Evolutionary conservation across 495 filamentous ascomycete genomes (phyloP).

Genomic region (Oidiodendron maius): DNA sequence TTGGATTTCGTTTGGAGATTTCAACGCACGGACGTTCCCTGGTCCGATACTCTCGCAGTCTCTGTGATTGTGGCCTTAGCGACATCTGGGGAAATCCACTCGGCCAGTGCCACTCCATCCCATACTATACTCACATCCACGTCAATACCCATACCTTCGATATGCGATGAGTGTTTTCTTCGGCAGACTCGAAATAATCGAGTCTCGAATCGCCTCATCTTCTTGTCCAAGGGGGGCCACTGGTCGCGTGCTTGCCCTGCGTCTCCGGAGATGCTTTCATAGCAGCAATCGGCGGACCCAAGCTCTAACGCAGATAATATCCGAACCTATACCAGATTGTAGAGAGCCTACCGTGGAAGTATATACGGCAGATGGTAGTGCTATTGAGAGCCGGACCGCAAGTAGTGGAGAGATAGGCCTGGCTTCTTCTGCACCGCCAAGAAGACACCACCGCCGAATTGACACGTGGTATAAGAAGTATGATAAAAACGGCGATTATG

Average conservation of each 20-base stretch:
- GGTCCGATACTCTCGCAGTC: too few relatives aligned
- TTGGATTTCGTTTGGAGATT: background rate
- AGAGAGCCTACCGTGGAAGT: background rate
- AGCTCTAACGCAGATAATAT: background rate
- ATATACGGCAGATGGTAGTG: too few relatives aligned
- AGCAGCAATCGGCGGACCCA: background rate
- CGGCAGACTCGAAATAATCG: conserved; percentile 18
- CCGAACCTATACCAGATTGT: background rate
- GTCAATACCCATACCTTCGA: conserved; percentile 2
- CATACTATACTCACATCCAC: background rate
- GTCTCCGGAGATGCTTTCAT: conserved; percentile 19
- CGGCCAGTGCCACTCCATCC: background rate
- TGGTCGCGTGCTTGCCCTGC: conserved; percentile 17
- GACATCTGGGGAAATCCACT: background rate
- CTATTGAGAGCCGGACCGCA: too few relatives aligned
- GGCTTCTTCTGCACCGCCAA: too few relatives aligned
- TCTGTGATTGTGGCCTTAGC: background rate
- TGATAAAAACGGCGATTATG: background rate
- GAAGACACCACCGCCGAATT: too few relatives aligned
- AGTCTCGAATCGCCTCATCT: conserved; percentile 20
- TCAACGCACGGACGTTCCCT: background rate
- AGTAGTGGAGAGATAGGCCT: too few relatives aligned
- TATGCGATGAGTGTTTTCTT: conserved; percentile 18
- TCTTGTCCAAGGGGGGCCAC: conserved; percentile 15
- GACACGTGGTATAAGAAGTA: too few relatives aligned